A percentile compares a stretch with the other conserved stretches of the same genome.
Conservation (phyloP, 192 early-diverging fungal species). For the Mortierella alpina region DNA sequence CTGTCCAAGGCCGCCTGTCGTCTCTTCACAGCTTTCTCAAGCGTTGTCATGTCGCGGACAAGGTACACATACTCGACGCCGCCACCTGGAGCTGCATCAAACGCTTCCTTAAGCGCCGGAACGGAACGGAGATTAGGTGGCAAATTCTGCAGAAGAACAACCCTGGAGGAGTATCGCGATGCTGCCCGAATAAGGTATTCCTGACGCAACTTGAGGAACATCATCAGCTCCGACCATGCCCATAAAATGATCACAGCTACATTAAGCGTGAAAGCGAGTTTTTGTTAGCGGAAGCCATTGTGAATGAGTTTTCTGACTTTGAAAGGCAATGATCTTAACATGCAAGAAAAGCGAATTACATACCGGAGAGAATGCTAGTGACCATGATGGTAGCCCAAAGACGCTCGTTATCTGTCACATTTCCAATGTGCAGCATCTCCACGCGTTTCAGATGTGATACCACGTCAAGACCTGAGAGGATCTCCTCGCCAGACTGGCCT, state of each 20-base stretch:
- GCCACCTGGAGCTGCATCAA: slow-evolving; percentile 12
- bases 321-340: neutral
- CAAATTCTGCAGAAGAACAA: slow-evolving; percentile 20
- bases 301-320: too few relatives aligned
- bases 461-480: neutral
- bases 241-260: neutral
- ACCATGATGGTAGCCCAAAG: slow-evolving; percentile 23
- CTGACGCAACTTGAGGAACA: slow-evolving; percentile 18
- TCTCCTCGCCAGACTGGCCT: slow-evolving; percentile 15
- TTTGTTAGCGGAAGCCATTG: neutral
- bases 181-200: slow-evolving; percentile 14
- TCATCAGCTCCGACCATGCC: slow-evolving; percentile 19
- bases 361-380: slow-evolving; percentile 4
- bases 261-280: neutral
- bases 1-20: slow-evolving; percentile 12
- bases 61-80: slow-evolving; percentile 26
- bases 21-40: slow-evolving; percentile 26
- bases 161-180: slow-evolving; percentile 11
- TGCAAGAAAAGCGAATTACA: neutral
- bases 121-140: slow-evolving; percentile 7
- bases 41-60: neutral
- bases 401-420: slow-evolving; percentile 16
- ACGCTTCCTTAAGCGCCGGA: neutral
- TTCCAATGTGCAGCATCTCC: slow-evolving; percentile 26
- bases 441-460: neutral